Evolutionary conservation across 2,329 filamentous ascomycete genomes (phyloP).

Genomic region (Fusarium annulatum): DNA sequence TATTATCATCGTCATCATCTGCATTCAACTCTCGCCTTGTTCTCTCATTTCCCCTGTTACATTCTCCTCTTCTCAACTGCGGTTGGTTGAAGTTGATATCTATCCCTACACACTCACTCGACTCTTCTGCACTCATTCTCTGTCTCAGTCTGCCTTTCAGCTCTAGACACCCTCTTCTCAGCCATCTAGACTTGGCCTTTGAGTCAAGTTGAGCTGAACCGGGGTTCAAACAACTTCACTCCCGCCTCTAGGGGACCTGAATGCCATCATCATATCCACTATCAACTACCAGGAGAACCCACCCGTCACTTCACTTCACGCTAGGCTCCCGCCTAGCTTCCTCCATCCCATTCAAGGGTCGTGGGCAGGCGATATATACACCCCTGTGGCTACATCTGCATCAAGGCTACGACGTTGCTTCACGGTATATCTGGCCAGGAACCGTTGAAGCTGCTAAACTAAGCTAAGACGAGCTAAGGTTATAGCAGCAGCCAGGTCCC

Average conservation of each 20-base stretch:
- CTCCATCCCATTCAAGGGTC: slow-evolving; percentile 13
- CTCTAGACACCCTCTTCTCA: not conserved
- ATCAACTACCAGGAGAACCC: not conserved
- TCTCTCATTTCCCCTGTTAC: not conserved
- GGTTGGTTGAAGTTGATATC: slow-evolving; percentile 1
- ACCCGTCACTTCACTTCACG: slow-evolving; percentile 1
- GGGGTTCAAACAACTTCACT: not conserved
- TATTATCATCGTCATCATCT: slow-evolving; percentile 17
- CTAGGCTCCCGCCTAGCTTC: slow-evolving; percentile 23
- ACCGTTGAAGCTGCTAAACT: slow-evolving; percentile 26
- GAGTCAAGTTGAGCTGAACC: slow-evolving; percentile 2
- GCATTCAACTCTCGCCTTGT: not conserved
- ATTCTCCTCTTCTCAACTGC: not conserved
- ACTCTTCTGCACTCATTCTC: not conserved
- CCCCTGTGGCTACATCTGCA: slow-evolving; percentile 16
- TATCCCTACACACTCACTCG: not conserved
- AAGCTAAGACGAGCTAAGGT: slow-evolving; percentile 13
- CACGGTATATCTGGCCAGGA: slow-evolving; percentile 21
- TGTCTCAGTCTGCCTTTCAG: slow-evolving; percentile 27
- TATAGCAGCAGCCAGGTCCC: slow-evolving; percentile 6
- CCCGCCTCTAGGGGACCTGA: slow-evolving; percentile 9
- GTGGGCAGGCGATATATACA: slow-evolving; percentile 19
- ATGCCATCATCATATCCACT: slow-evolving; percentile 35
- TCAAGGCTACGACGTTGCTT: slow-evolving; percentile 12
- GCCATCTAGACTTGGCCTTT: not conserved